Base-by-base conservation (phyloP, 192 early-diverging fungal genomes). In the Backusella westeae region DNA sequence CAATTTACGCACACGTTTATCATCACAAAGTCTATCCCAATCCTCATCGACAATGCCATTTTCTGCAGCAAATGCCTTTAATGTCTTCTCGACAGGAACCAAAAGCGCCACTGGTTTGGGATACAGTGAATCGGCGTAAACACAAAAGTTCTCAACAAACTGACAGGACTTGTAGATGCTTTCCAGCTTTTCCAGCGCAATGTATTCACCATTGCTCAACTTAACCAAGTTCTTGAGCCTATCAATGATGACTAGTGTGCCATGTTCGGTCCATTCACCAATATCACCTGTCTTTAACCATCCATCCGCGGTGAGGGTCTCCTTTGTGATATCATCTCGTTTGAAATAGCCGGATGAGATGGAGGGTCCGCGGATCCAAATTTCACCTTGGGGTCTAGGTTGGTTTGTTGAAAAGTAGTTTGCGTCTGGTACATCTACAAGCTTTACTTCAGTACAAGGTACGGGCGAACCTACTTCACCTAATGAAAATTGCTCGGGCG, bases 191-290 rank as follows among this genome's bases (percentile, higher is more conserved):
- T 99, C 97, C 49, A 99, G 81, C 23, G 97, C 97, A 82, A 99
- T 92, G 85, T 93, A 95, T 85, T 97, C 96, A 78, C 95, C 97
- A 80, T 95, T 87, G 7, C 90, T 85, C 77, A 96, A 86, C 84
- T 97, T 98, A 78, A 99, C 92, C 71, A 98, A 88, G 85, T 97
- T 98, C 88, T 96, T 95, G 78, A 89, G 91, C 53, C 97, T 89
- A 82, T 98, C 97, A 80, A 98, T 95, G 71, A 98, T 90, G 10
- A 86, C 80, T 36, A 98, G 78, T 35, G 89, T 88, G 41, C 96
- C 96, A 73, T 90, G 91, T 3, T 86, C 80, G 66, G 88, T 84
- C 92, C 91, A 94, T 86, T 94, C 91, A 66, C 91, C 97, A 80
- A 98, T 92, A 84, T 96, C 96, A 70, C 96, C 96, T 6, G 95